A percentile compares a stretch with the other conserved stretches of the same genome.
These are phyloP conservation scores for Chenopodium formosanum DNA, from an alignment of 148 eudicot genomes.

Conservation along the genomic window DNA sequence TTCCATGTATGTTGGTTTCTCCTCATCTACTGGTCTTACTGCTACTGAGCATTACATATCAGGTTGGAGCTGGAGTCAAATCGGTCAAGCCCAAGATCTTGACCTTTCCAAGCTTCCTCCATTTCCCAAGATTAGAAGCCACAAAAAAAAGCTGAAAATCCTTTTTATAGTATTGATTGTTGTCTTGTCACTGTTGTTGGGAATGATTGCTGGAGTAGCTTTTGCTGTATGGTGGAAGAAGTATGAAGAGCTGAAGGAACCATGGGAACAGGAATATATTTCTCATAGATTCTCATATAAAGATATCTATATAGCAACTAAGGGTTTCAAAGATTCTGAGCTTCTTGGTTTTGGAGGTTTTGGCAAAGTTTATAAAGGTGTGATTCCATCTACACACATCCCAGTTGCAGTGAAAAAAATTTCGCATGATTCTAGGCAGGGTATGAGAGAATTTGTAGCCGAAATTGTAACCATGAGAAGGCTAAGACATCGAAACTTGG, in stretches of 20 bases:
- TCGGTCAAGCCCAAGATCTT: constrained; percentile 11
- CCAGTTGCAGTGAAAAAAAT: constrained; percentile 29
- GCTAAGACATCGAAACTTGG: constrained; percentile 34
- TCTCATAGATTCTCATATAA: constrained; percentile 29
- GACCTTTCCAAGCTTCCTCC: constrained; percentile 23
- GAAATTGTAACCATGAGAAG: constrained; percentile 30
- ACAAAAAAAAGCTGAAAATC: neutral
- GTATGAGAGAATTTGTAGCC: constrained; percentile 29
- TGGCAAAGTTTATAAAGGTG: constrained; percentile 33
- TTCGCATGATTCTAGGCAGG: constrained; percentile 26
- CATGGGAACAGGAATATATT: constrained; percentile 24
- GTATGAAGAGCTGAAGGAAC: constrained; percentile 12
- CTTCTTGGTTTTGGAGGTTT: constrained; percentile 35
- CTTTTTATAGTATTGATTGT: neutral
- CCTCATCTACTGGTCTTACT: constrained; percentile 15
- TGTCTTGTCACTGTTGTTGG: neutral
- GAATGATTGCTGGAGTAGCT: constrained; percentile 7
- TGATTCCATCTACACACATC: constrained; percentile 8
- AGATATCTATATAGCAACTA: constrained; percentile 30
- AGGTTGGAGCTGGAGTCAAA: constrained; percentile 34
- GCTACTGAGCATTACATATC: constrained; percentile 22
- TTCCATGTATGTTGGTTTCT: constrained; percentile 27
- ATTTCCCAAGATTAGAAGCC: constrained; percentile 6
- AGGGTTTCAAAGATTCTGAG: constrained; percentile 28
- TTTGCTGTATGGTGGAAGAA: constrained; percentile 9